Percentiles rank a stretch among this genome's conserved stretches.
Evolutionary conservation across 768 basidiomycete genomes (phyloP).

Genomic region (Lactarius sanguifluus): DNA sequence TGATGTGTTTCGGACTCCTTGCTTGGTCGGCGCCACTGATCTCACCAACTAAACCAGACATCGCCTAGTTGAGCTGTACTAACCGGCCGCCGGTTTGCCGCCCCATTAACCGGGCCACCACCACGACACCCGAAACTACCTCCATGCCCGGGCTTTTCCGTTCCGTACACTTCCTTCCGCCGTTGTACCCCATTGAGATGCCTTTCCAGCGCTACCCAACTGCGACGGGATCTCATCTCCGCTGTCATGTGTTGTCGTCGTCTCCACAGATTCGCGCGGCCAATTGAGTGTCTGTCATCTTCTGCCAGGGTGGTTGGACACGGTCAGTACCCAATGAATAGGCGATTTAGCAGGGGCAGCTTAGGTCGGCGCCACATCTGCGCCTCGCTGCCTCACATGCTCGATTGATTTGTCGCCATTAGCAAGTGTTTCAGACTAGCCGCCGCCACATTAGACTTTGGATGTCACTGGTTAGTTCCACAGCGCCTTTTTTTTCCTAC

Average conservation of each 20-base stretch:
- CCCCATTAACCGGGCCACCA: not conserved
- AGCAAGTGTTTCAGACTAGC: conserved; percentile 10
- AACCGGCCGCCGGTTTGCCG: not conserved
- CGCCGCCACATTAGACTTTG: not conserved
- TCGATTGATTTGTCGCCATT: not conserved
- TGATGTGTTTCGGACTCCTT: not conserved
- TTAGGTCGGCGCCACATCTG: not conserved
- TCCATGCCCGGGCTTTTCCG: not conserved
- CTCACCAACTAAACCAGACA: not conserved
- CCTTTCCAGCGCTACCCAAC: not conserved
- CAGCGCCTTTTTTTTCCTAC: no score
- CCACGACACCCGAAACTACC: not conserved
- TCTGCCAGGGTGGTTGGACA: not conserved
- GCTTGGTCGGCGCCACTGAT: not conserved
- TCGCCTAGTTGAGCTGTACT: not conserved
- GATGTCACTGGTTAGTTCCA: not conserved
- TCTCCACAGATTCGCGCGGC: not conserved
- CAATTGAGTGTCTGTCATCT: not conserved
- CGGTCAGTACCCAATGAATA: not conserved
- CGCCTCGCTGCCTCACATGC: not conserved
- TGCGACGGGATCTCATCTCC: not conserved
- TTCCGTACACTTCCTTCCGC: not conserved
- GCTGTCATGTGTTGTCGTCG: not conserved
- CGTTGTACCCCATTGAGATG: not conserved
- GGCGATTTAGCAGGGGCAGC: not conserved